Percentiles rank a stretch among this genome's conserved stretches.
Conservation (phyloP, 352 stramenopile genomes). For the Globisporangium camurandrum region DNA sequence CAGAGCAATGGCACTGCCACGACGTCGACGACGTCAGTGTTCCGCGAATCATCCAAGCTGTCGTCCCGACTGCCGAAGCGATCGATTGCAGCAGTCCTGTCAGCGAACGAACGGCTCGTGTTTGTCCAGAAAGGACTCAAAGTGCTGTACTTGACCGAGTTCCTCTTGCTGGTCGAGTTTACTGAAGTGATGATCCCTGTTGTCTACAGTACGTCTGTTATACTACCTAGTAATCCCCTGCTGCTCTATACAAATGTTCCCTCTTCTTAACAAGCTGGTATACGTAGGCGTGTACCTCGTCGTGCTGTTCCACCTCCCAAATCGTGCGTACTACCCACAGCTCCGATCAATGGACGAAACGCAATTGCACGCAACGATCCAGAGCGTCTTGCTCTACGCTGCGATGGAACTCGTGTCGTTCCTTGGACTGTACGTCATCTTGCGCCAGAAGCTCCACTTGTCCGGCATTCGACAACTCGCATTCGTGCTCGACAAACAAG, state of each 20-base stretch:
- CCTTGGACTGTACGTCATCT: slow-evolving; percentile 15
- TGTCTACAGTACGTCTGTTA: slow-evolving; percentile 26
- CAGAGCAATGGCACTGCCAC: too few species aligned
- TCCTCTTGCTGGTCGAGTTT: slow-evolving; percentile 33
- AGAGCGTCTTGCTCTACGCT: slow-evolving; percentile 27
- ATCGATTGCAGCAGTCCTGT: background rate
- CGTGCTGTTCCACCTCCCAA: slow-evolving; percentile 22
- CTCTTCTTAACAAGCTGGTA: too few species aligned
- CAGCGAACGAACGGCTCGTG: slow-evolving; percentile 10
- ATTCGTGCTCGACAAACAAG: slow-evolving; percentile 32
- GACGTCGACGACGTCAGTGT: background rate
- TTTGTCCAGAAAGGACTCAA: slow-evolving; percentile 14
- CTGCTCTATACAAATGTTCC: too few species aligned
- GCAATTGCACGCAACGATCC: slow-evolving; percentile 10
- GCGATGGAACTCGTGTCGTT: slow-evolving; percentile 30
- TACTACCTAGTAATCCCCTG: background rate
- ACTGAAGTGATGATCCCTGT: slow-evolving; percentile 29
- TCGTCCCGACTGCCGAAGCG: background rate
- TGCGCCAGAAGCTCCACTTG: slow-evolving; percentile 17
- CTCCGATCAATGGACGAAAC: slow-evolving; percentile 15
- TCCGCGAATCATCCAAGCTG: background rate
- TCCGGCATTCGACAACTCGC: slow-evolving; percentile 19
- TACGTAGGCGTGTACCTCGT: slow-evolving; percentile 17
- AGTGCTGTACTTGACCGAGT: slow-evolving; percentile 38
- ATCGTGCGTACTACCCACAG: slow-evolving; percentile 21